Evolutionary conservation across 1,284 basidiomycete species (phyloP).

Genomic region (Thecaphora frezii): DNA sequence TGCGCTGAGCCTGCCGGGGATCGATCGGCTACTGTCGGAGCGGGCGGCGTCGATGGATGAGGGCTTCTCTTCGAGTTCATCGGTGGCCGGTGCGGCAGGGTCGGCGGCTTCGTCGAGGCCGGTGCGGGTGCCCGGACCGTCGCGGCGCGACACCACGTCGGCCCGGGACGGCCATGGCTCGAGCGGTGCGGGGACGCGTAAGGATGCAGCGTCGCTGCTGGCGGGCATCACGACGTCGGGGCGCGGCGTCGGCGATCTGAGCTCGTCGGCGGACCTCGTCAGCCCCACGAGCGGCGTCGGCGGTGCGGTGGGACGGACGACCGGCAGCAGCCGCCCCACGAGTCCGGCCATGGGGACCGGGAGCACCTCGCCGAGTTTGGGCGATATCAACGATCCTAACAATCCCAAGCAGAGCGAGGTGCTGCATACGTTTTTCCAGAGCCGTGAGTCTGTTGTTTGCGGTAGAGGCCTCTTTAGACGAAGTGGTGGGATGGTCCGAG

Average conservation of each 20-base stretch:
- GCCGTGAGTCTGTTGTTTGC: conserved; percentile 30
- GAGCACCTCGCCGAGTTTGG: conserved; percentile 13
- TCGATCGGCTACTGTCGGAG: conserved; percentile 29
- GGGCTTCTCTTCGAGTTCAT: background rate
- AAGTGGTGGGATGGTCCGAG: too few species aligned
- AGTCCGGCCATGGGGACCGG: conserved; percentile 18
- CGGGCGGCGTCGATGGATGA: background rate
- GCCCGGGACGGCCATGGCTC: background rate
- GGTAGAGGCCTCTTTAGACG: background rate
- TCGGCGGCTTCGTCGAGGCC: background rate
- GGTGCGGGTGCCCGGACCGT: background rate
- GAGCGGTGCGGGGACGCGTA: background rate
- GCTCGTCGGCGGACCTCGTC: background rate
- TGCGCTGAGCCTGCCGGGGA: conserved; percentile 27
- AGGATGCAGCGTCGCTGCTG: background rate
- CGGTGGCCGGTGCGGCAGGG: too few species aligned
- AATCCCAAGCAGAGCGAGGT: conserved; percentile 50
- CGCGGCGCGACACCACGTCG: background rate
- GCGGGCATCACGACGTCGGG: background rate
- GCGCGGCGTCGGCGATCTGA: too few species aligned
- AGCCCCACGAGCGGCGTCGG: background rate
- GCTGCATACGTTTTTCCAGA: conserved; percentile 55
- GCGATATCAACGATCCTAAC: conserved; percentile 7
- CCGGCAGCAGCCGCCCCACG: conserved; percentile 13
- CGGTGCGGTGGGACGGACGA: too few species aligned